These are phyloP conservation scores for Colletotrichum chrysophilum DNA, from an alignment of 2,329 filamentous ascomycete species.

Conservation along the genomic window DNA sequence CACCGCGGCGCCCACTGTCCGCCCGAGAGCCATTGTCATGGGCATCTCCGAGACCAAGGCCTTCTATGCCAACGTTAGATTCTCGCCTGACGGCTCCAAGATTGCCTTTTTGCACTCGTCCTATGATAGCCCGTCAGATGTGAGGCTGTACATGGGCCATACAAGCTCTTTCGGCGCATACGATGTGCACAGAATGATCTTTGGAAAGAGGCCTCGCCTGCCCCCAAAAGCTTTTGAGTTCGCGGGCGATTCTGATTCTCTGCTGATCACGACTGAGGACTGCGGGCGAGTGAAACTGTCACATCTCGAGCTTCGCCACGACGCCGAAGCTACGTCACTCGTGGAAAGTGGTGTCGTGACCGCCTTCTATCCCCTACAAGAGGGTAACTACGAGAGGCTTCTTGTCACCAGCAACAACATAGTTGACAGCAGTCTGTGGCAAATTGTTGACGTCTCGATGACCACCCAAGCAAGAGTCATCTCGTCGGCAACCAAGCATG, in stretches of 20 bases:
- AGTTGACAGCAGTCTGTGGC: conserved; percentile 42
- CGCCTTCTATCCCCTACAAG: conserved; percentile 30
- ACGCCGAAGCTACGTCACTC: conserved; percentile 29
- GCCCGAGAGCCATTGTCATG: conserved; percentile 29
- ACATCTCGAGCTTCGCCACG: conserved; percentile 34
- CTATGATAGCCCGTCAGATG: conserved; percentile 26
- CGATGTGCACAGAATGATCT: conserved; percentile 32
- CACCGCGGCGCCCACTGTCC: conserved; percentile 11
- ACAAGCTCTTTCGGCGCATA: conserved; percentile 30
- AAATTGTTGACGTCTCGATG: conserved; percentile 33
- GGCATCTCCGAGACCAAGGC: conserved; percentile 14
- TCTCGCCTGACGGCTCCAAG: conserved; percentile 40
- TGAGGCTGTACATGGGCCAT: conserved; percentile 35
- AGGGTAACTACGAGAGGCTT: conserved; percentile 31
- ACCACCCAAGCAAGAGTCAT: conserved; percentile 28
- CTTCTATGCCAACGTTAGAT: conserved; percentile 31
- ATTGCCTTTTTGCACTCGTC: conserved; percentile 38
- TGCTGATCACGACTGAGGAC: conserved; percentile 38
- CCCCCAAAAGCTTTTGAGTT: conserved; percentile 39
- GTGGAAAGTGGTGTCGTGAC: conserved; percentile 30
- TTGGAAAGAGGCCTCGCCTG: conserved; percentile 29
- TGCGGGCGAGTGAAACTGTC: conserved; percentile 38
- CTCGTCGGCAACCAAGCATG: conserved; percentile 34
- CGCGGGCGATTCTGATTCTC: conserved; percentile 31
- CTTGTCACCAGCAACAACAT: conserved; percentile 42